phyloP scores from a whole-genome alignment of 2,329 filamentous ascomycete genomes.

The Diaporthe aspalathi region DNA sequence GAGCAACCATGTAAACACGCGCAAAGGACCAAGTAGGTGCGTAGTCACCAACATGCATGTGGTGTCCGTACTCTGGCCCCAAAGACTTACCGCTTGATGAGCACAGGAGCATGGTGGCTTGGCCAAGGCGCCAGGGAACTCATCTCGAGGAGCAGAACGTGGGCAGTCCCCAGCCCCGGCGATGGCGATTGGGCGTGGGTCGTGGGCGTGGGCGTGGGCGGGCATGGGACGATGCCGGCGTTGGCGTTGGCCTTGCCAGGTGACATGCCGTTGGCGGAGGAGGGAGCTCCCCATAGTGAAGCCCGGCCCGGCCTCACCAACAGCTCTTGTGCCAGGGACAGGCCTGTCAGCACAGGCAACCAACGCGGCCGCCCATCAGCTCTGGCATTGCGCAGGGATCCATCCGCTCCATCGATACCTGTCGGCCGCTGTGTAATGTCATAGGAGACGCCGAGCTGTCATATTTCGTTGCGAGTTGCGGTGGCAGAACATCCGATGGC shows the following conservation, averaged over 20 bases:
- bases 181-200: not conserved
- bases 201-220: too few species aligned
- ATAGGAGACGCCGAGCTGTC: conserved; percentile 5
- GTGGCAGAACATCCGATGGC: not conserved
- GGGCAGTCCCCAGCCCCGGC: conserved; percentile 2
- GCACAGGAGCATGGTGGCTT: not conserved
- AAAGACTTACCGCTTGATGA: not conserved
- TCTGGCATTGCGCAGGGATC: not conserved
- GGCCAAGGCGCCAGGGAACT: not conserved
- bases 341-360: conserved; percentile 7
- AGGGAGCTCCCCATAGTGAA: not conserved
- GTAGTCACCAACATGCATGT: conserved; percentile 1
- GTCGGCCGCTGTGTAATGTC: conserved; percentile 16
- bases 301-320: too few species aligned
- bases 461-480: not conserved
- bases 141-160: not conserved
- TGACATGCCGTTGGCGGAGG: not conserved
- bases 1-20: not conserved
- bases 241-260: conserved; percentile 2
- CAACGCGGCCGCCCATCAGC: conserved; percentile 21
- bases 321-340: conserved; percentile 1
- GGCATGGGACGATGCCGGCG: not conserved
- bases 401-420: not conserved
- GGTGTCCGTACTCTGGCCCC: not conserved
- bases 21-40: not conserved